phyloP scores from a whole-genome alignment of 305 asterid species.

The Solanum hybrid region DNA sequence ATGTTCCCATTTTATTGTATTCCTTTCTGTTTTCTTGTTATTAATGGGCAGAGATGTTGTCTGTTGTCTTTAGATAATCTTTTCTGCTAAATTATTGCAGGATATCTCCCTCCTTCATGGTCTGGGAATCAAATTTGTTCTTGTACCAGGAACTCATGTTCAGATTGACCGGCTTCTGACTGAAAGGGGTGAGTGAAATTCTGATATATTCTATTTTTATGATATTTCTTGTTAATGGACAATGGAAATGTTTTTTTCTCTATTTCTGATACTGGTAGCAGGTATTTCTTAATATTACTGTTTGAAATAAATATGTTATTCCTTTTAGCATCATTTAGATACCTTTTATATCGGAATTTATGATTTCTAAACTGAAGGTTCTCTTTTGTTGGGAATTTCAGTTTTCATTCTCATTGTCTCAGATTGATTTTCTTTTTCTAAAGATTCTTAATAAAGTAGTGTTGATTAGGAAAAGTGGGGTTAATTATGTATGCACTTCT shows the following conservation, averaged over 20 bases:
- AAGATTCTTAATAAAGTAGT: neutral
- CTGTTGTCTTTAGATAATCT: neutral
- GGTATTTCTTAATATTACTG: neutral
- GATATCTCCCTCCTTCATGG: conserved; percentile 93
- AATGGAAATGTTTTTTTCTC: neutral
- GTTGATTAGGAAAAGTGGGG: neutral
- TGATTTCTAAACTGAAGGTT: neutral
- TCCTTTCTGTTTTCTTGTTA: neutral
- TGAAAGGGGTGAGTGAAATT: conserved; percentile 46
- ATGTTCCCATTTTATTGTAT: conserved; percentile 16
- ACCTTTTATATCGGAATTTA: neutral
- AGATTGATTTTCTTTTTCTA: neutral
- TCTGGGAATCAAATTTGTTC: conserved; percentile 87
- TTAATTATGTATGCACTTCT: neutral
- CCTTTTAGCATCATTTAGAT: neutral
- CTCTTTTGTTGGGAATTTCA: neutral
- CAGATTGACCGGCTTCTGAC: conserved; percentile 74
- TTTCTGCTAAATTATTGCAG: conserved; percentile 23
- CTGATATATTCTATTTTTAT: neutral
- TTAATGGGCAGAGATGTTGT: neutral
- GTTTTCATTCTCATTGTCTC: neutral
- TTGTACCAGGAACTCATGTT: conserved; percentile 91
- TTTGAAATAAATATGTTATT: neutral
- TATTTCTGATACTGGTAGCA: neutral
- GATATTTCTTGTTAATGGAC: neutral